These are phyloP conservation scores for Microstroma glucosiphilum DNA, from an alignment of 1,284 basidiomycete species.

Conservation along the genomic window DNA sequence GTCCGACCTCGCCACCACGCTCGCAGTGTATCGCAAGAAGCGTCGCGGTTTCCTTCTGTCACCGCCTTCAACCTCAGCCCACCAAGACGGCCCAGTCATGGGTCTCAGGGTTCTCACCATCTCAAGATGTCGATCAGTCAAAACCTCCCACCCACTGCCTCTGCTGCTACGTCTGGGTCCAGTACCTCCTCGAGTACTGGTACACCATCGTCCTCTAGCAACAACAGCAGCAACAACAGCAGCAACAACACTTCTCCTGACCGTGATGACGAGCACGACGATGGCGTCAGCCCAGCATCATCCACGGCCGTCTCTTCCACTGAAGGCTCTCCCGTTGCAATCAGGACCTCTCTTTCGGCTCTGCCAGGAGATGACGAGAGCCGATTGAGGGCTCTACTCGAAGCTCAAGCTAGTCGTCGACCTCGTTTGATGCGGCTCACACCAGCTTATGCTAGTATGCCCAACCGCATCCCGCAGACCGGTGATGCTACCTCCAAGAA, in stretches of 20 bases:
- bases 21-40: conserved; percentile 11
- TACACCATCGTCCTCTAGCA: not conserved
- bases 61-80: conserved; percentile 9
- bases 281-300: not conserved
- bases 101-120: conserved; percentile 1
- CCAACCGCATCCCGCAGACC: conserved; percentile 21
- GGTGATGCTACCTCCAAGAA: conserved; percentile 9
- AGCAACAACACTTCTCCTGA: conserved; percentile 1
- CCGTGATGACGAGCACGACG: not conserved
- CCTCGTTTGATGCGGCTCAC: conserved; percentile 37
- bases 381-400: conserved; percentile 19
- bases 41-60: conserved; percentile 2
- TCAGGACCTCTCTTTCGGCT: not conserved
- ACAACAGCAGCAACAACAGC: not conserved
- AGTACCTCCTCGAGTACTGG: not conserved
- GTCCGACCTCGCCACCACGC: conserved; percentile 15
- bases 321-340: not conserved
- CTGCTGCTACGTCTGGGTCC: conserved; percentile 5
- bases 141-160: not conserved
- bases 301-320: conserved; percentile 2
- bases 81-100: conserved; percentile 8
- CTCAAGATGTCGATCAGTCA: not conserved
- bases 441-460: conserved; percentile 28
- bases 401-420: conserved; percentile 29
- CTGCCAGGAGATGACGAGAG: not conserved